Evolutionary conservation across 2,329 filamentous ascomycete genomes (phyloP).

Genomic region (Cordyceps fumosorosea): DNA sequence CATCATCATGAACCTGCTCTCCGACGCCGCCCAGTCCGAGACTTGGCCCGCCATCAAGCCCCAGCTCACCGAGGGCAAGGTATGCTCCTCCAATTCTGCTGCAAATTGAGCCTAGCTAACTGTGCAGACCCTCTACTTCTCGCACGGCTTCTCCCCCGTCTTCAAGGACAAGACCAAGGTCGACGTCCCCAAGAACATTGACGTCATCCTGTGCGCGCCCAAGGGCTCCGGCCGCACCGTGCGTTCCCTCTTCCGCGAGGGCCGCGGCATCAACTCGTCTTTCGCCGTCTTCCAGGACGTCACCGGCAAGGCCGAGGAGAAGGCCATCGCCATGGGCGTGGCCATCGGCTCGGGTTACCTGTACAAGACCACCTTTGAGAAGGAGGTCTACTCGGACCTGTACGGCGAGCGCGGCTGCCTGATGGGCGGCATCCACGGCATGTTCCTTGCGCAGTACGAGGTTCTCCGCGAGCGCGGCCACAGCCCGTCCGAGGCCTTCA

Average conservation of each 20-base stretch:
- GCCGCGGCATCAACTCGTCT: conserved; percentile 99
- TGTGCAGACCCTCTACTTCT: conserved; percentile 93
- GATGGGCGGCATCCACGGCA: conserved; percentile 99
- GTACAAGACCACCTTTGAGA: conserved; percentile 99
- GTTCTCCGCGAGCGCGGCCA: conserved; percentile 98
- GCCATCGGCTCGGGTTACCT: conserved; percentile 97
- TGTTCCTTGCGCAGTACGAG: conserved; percentile 99
- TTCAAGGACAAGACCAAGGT: conserved; percentile 99
- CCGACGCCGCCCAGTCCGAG: conserved; percentile 95
- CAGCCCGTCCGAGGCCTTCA: conserved; percentile 97
- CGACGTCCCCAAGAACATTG: conserved; percentile 89
- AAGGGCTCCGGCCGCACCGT: conserved; percentile 99
- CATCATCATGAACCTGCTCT: conserved; percentile 98
- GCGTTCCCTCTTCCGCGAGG: conserved; percentile 97
- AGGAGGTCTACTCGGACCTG: conserved; percentile 99
- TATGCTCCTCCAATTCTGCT: conserved; percentile 29
- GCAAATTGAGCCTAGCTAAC: neutral
- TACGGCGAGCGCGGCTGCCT: conserved; percentile 99
- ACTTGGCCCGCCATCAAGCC: conserved; percentile 99
- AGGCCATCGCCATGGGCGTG: conserved; percentile 92
- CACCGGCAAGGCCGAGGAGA: conserved; percentile 96
- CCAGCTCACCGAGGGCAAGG: conserved; percentile 97
- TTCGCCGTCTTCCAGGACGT: conserved; percentile 98
- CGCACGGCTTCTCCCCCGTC: conserved; percentile 98
- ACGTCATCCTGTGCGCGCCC: conserved; percentile 98